Evolutionary conservation across 208 protist genomes (phyloP), one percentile per base, ranked within the genome.

Genomic region (Trypanosoma rangeli): DNA sequence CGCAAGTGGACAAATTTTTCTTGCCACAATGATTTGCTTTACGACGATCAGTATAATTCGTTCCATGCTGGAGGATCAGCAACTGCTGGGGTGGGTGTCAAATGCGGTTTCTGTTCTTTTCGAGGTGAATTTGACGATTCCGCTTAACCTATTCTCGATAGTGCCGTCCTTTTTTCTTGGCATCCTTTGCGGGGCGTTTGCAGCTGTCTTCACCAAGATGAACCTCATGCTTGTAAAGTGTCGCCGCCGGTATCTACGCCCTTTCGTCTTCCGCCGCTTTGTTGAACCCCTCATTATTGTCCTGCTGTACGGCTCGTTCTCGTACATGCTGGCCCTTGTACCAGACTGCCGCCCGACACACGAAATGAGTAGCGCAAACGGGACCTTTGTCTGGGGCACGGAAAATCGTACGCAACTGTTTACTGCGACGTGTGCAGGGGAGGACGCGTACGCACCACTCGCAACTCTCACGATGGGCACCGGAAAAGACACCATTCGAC

Each of bases 1-100:
- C 67, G 80, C 94, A 49, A 97, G 89, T 48, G 96, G 90, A 42
- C 90, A 96, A 73, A 97, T 97, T 37, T 98, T 99, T 82, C 87
- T 98, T 57, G 87, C 91, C 61, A 89, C 85, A 42, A 97, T 98
- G 84, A 79, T 94, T 48, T 90, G 83, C 73, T 95, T 93, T 70
- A 89, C 88, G 42, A 79, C 91, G 35, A 87, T 81, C 68, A 87
- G 80, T 42, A 89, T 94, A 22, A 84, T 94, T 75, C 89, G 91
- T 77, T 87, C 79, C 39, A 50, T 94, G 26, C 68, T 94, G 20
- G 89, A 94, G 76, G 83, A 89, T 58, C 82, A 82, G 24, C 69
- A 75, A 13, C 67, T 92, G 55, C 82, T 96, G 18, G 90, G 93
- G 54, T 92, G 83, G 83, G 86, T 95, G 0, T 90, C 83, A 46